Conservation (phyloP, 805 yeast genomes). For the Debaryomyces maramus region DNA sequence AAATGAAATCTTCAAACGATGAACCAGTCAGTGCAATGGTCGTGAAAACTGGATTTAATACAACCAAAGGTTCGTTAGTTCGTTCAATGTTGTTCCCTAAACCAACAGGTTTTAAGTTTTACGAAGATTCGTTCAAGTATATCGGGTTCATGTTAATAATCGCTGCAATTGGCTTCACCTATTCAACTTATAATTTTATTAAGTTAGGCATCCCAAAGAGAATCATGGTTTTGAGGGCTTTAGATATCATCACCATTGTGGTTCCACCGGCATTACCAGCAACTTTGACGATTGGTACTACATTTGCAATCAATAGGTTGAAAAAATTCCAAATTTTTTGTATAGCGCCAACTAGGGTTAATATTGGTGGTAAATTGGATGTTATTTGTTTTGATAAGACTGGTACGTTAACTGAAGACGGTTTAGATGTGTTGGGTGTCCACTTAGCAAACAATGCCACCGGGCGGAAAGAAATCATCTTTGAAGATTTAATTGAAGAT, state of each 20-base stretch:
- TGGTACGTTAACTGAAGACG: constrained; percentile 96
- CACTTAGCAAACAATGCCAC: constrained; percentile 43
- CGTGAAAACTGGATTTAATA: constrained; percentile 86
- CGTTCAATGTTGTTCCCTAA: constrained; percentile 97
- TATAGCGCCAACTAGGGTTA: constrained; percentile 91
- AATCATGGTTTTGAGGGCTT: constrained; percentile 79
- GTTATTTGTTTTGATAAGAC: constrained; percentile 94
- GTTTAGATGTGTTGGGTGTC: constrained; percentile 76
- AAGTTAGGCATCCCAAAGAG: constrained; percentile 67
- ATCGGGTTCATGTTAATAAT: constrained; percentile 91
- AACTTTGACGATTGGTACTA: constrained; percentile 93
- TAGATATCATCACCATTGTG: constrained; percentile 92
- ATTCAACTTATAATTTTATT: constrained; percentile 82
- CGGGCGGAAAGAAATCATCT: constrained; percentile 40
- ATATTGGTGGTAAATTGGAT: constrained; percentile 94
- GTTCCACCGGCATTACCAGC: constrained; percentile 99
- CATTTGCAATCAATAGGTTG: constrained; percentile 81
- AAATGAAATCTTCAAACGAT: constrained; percentile 71
- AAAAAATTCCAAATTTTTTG: constrained; percentile 70
- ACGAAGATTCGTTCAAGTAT: constrained; percentile 91
- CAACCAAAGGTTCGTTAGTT: constrained; percentile 91
- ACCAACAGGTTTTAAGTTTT: constrained; percentile 90
- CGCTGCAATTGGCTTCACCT: constrained; percentile 80
- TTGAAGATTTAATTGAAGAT: constrained; percentile 25
- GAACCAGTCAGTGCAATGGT: constrained; percentile 86